A percentile compares a stretch with the other conserved stretches of the same genome.
Conservation (phyloP, 495 filamentous ascomycete genomes). For the Penicillium fimorum region DNA sequence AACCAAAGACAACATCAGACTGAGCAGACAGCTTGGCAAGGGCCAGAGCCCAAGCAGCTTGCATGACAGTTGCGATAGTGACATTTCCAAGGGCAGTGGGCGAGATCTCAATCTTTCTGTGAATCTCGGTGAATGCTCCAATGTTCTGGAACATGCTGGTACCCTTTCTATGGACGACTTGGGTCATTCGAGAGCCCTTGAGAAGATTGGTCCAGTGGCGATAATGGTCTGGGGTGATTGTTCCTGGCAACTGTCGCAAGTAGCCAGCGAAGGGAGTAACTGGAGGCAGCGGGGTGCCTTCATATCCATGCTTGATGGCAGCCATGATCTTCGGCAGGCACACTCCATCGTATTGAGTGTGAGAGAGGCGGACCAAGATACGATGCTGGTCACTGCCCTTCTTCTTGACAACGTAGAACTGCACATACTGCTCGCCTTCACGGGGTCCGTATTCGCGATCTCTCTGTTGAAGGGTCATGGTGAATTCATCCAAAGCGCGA, state of each 20-base stretch:
- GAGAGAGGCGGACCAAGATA: slow-evolving; percentile 66
- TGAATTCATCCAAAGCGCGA: slow-evolving; percentile 50
- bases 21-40: slow-evolving; percentile 50
- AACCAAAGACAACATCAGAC: slow-evolving; percentile 55
- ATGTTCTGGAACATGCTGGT: slow-evolving; percentile 42
- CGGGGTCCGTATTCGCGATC: slow-evolving; percentile 52
- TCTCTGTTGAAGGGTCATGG: slow-evolving; percentile 43
- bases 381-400: slow-evolving; percentile 48
- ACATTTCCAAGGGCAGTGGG: slow-evolving; percentile 46
- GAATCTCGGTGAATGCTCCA: slow-evolving; percentile 37
- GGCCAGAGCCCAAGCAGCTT: slow-evolving; percentile 56
- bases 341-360: slow-evolving; percentile 74
- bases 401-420: slow-evolving; percentile 58
- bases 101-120: slow-evolving; percentile 41
- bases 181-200: slow-evolving; percentile 46
- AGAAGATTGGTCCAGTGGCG: slow-evolving; percentile 45
- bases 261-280: slow-evolving; percentile 59
- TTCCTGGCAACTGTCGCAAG: slow-evolving; percentile 48
- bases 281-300: slow-evolving; percentile 42
- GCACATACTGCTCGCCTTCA: slow-evolving; percentile 62
- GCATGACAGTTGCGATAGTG: slow-evolving; percentile 55
- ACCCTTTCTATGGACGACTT: slow-evolving; percentile 38
- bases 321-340: slow-evolving; percentile 61
- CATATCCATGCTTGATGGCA: slow-evolving; percentile 53
- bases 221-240: slow-evolving; percentile 55